Conservation (phyloP, 2,329 filamentous ascomycete species). For the Fusarium sp. region DNA sequence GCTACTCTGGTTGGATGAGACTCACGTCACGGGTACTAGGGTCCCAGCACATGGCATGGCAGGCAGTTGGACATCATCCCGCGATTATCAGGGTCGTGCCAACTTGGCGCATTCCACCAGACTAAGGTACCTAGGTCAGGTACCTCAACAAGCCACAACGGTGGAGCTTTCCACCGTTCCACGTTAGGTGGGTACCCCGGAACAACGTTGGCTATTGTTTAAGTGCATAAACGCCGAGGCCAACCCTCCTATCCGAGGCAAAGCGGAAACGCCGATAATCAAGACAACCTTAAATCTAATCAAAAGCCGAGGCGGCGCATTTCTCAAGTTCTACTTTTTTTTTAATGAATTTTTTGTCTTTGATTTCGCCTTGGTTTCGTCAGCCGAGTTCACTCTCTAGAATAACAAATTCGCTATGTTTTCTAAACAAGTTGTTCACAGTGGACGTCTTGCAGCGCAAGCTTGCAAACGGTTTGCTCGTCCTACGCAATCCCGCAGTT, state of each 20-base stretch:
- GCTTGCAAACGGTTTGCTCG: constrained; percentile 30
- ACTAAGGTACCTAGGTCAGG: neutral
- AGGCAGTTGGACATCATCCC: neutral
- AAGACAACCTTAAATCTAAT: constrained; percentile 24
- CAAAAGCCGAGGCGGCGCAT: constrained; percentile 20
- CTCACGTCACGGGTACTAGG: constrained; percentile 30
- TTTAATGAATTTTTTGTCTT: neutral
- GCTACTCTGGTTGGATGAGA: constrained; percentile 28
- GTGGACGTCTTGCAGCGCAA: constrained; percentile 39
- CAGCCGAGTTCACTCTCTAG: neutral
- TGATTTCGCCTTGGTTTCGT: neutral
- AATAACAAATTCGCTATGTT: constrained; percentile 29
- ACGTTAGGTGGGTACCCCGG: neutral
- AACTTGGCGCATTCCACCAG: neutral
- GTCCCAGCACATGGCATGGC: constrained; percentile 13
- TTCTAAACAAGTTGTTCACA: constrained; percentile 37
- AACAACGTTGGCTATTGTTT: constrained; percentile 1
- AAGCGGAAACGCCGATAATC: constrained; percentile 27
- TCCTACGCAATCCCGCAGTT: constrained; percentile 36
- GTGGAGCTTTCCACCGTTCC: neutral
- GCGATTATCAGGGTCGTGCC: neutral
- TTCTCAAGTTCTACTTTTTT: neutral
- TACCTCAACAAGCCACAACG: neutral
- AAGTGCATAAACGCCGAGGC: constrained; percentile 35
- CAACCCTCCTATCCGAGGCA: constrained; percentile 36